Base-by-base conservation (phyloP, 805 yeast species). In the Wickerhamomyces tratensis region DNA sequence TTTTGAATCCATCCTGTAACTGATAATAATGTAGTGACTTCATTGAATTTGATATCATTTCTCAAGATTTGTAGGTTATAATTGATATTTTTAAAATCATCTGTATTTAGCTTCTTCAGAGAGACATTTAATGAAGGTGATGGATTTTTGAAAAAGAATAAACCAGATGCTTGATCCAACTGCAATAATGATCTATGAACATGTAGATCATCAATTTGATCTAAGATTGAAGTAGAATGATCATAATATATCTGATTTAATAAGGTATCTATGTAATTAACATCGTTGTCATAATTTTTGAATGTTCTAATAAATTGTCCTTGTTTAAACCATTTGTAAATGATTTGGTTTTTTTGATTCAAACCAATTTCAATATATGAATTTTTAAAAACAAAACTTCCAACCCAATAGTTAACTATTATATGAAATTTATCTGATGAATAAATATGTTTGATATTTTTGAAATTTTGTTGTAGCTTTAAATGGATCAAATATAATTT, bases 1-100 rank as follows among this genome's bases (percentile, higher is more conserved):
- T 75, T 75, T n/a, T 68, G 64, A 6, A 76, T 69, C 93, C 93
- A 85, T 29, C 81, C 85, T 0, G 80, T 73, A 0, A 86, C 81
- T 34, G 68, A 65, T 42, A 86, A 70, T 46, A 79, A 68, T 8
- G 76, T 70, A 11, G 74, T 62, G 29, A 80, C 63, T 44, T 79
- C 82, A 37, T 67, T 63, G 27, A 52, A 46, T 37, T 49, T 50
- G 15, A 46, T 35, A 25, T 50, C 50, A 5, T 43, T 37, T 35
- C 55, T 48, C 6, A 54, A 43, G 8, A 46, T 15, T 13, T 46
- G 45, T 29, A 55, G 38, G 15, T 52, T 53, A 4, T 45, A 46
- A 37, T 55, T 52, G 35, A 53, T 56, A 27, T 50, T 50, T 25
- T 45, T 46, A 38, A 49, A 51, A 37, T 56, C 58, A 36, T 53